Percentiles rank a stretch among this genome's conserved stretches.
Evolutionary conservation across 768 basidiomycete genomes (phyloP).

Genomic region (Terana coerulea): DNA sequence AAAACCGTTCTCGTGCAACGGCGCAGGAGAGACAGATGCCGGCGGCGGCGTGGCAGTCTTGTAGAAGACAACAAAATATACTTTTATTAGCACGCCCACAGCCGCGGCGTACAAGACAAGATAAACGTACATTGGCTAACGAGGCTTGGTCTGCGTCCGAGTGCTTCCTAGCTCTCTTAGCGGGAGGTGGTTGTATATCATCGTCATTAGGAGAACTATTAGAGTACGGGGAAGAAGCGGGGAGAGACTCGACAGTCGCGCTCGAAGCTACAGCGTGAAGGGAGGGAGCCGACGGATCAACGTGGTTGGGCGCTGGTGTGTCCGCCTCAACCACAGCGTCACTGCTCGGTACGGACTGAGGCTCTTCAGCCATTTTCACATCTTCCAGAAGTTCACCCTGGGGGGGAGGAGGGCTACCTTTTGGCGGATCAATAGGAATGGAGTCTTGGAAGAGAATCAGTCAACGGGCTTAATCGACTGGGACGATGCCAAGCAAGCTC

Average conservation of each 20-base stretch:
- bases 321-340: conserved; percentile 16
- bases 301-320: conserved; percentile 18
- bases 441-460: conserved; percentile 28
- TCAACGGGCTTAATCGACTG: background rate
- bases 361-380: conserved; percentile 53
- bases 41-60: conserved; percentile 80
- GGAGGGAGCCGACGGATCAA: conserved; percentile 21
- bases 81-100: conserved; percentile 50
- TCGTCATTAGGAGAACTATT: conserved; percentile 40
- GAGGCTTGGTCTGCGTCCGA: conserved; percentile 77
- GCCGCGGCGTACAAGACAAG: conserved; percentile 45
- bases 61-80: conserved; percentile 26
- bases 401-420: conserved; percentile 45
- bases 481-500: conserved; percentile 17
- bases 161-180: conserved; percentile 73
- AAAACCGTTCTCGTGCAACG: conserved; percentile 14
- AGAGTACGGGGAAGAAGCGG: conserved; percentile 27
- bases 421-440: conserved; percentile 41
- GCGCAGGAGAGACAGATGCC: conserved; percentile 38
- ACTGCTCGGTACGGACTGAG: conserved; percentile 14
- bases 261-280: conserved; percentile 28
- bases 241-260: conserved; percentile 27
- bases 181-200: conserved; percentile 69
- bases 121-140: conserved; percentile 64
- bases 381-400: conserved; percentile 45